Conservation (phyloP, 148 eudicot species). For the Salicornia ramosissima region DNA sequence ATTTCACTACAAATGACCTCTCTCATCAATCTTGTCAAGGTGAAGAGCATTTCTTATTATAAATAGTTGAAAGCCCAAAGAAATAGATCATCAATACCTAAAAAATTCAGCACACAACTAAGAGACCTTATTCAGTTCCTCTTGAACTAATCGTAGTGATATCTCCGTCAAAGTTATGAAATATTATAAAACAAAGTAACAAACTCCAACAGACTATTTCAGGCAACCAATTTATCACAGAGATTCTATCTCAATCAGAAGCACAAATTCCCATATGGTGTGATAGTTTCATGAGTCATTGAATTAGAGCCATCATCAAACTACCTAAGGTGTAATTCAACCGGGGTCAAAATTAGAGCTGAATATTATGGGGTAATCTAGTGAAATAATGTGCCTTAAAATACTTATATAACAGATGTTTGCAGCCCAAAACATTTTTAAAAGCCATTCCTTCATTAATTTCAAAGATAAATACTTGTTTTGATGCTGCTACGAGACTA, state of each 20-base stretch:
- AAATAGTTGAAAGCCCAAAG: background rate
- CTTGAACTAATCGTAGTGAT: background rate
- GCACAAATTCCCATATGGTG: background rate
- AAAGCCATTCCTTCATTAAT: background rate
- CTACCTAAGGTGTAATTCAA: background rate
- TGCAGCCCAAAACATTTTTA: background rate
- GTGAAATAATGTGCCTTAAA: background rate
- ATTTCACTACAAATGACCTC: background rate
- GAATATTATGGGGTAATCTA: background rate
- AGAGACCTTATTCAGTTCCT: background rate
- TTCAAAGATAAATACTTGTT: background rate
- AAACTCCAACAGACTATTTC: background rate
- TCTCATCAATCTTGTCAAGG: background rate
- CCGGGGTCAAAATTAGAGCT: background rate
- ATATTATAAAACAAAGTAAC: background rate
- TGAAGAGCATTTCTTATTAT: background rate
- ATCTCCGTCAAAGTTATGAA: background rate
- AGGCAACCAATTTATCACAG: background rate
- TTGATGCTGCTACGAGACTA: constrained; percentile 4
- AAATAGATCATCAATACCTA: background rate
- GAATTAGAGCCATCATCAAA: background rate
- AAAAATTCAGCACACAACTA: background rate
- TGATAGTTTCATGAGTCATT: background rate
- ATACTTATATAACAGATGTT: background rate
- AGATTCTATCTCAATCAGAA: background rate